Evolutionary conservation across 2,329 filamentous ascomycete species (phyloP).

Genomic region (Akanthomyces dipterigenus): DNA sequence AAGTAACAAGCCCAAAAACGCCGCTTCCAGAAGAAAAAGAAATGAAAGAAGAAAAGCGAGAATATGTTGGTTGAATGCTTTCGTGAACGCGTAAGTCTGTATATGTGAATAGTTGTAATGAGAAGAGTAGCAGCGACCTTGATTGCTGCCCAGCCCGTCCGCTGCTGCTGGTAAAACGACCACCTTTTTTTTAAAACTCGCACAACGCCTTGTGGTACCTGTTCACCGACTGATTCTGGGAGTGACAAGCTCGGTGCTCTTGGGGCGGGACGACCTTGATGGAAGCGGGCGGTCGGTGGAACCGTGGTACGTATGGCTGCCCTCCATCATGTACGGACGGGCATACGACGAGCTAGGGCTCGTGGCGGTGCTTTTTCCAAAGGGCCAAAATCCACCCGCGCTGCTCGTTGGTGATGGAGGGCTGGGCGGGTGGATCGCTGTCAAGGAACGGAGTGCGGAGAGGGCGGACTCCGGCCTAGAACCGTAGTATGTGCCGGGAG

Average conservation of each 20-base stretch:
- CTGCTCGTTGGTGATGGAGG: conserved; percentile 46
- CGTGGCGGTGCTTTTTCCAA: conserved; percentile 38
- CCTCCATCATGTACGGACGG: conserved; percentile 40
- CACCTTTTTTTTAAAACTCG: neutral
- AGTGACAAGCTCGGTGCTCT: conserved; percentile 58
- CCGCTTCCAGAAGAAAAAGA: neutral
- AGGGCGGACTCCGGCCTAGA: conserved; percentile 38
- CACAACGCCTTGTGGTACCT: neutral
- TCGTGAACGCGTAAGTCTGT: conserved; percentile 9
- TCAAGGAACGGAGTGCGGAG: conserved; percentile 45
- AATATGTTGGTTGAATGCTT: conserved; percentile 6
- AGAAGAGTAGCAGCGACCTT: neutral
- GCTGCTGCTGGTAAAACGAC: neutral
- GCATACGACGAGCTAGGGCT: conserved; percentile 49
- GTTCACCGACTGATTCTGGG: conserved; percentile 46
- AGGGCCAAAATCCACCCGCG: conserved; percentile 47
- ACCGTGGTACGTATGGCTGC: conserved; percentile 32
- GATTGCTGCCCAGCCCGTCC: neutral
- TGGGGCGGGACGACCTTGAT: conserved; percentile 50
- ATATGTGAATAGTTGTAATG: neutral
- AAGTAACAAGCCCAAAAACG: neutral
- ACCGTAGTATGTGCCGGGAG: conserved; percentile 31
- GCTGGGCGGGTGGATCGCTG: conserved; percentile 45
- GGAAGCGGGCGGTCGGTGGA: conserved; percentile 50
- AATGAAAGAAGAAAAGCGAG: neutral